A percentile compares a stretch with the other conserved stretches of the same genome.
Evolutionary conservation across 108 stramenopile genomes (phyloP).

Genomic region (Cylindrotheca closterium): DNA sequence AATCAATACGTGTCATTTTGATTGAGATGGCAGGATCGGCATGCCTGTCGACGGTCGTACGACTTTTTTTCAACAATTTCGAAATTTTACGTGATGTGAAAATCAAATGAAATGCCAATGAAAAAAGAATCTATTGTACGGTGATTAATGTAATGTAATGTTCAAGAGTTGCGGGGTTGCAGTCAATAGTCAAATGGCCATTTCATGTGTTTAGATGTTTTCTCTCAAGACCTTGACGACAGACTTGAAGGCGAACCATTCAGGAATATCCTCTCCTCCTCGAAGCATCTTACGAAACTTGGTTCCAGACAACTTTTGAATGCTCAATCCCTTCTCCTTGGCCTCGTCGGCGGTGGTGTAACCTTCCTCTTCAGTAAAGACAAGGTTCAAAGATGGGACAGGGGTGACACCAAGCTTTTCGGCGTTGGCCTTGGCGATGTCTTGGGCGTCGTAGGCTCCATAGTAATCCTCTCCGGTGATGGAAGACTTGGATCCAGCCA

Average conservation of each 20-base stretch:
- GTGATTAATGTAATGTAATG: too few relatives aligned
- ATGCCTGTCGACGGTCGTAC: too few relatives aligned
- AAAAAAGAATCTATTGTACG: too few relatives aligned
- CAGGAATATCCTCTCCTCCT: conserved; percentile 98
- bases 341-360: conserved; percentile 98
- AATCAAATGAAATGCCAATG: too few relatives aligned
- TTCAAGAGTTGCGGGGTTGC: too few relatives aligned
- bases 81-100: too few relatives aligned
- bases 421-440: conserved; percentile 85
- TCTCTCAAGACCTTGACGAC: conserved; percentile 95
- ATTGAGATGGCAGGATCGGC: too few relatives aligned
- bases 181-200: too few relatives aligned
- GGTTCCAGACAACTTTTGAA: conserved; percentile 95
- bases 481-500: conserved; percentile 97
- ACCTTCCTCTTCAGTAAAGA: conserved; percentile 97
- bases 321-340: conserved; percentile 81
- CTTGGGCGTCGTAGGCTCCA: conserved; percentile 98
- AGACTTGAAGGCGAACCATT: conserved; percentile 99
- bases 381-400: conserved; percentile 94
- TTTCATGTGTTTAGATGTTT: conserved; percentile 48
- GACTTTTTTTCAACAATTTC: too few relatives aligned
- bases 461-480: conserved; percentile 98
- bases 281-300: conserved; percentile 99
- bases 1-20: too few relatives aligned
- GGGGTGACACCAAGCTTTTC: conserved; percentile 91